These are phyloP conservation scores for Castanea mollissima DNA, from an alignment of 306 rosid species.

Conservation along the genomic window DNA sequence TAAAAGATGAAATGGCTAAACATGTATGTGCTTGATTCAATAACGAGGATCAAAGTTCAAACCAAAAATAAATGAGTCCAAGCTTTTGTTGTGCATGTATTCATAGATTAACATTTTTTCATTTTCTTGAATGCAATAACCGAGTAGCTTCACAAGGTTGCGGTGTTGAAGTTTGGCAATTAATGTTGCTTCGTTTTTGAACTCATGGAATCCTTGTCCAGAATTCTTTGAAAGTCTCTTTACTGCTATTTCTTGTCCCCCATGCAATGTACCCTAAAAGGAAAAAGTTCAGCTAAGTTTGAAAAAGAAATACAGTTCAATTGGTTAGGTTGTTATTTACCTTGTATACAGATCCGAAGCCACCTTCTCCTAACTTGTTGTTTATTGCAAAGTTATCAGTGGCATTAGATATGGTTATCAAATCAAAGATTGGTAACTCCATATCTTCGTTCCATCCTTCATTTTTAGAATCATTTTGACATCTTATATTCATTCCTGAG, in stretches of 20 bases:
- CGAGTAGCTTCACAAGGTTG: not conserved
- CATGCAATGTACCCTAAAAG: no score
- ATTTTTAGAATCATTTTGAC: not conserved
- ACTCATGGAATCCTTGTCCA: not conserved
- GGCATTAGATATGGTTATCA: conserved; percentile 33
- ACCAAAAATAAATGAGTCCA: not conserved
- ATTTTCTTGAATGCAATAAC: not conserved
- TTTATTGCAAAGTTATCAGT: conserved; percentile 33
- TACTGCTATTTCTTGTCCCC: not conserved
- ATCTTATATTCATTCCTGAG: no score
- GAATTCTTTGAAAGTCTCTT: not conserved
- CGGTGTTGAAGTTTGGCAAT: not conserved
- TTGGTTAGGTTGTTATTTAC: conserved; percentile 1
- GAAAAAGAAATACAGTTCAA: no score
- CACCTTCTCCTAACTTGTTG: conserved; percentile 44
- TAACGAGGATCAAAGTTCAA: no score
- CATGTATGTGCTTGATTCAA: not conserved
- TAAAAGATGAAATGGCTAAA: not conserved
- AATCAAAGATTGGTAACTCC: conserved; percentile 34
- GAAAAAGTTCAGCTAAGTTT: no score
- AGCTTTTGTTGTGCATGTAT: not conserved
- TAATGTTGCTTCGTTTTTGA: not conserved
- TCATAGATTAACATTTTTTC: not conserved
- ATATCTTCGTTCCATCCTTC: conserved; percentile 19
- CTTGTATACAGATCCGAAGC: conserved; percentile 52